A percentile compares a stretch with the other conserved stretches of the same genome.
These are phyloP conservation scores for Microsporum audouinii DNA, from an alignment of 2,329 filamentous ascomycete genomes.

Conservation along the genomic window DNA sequence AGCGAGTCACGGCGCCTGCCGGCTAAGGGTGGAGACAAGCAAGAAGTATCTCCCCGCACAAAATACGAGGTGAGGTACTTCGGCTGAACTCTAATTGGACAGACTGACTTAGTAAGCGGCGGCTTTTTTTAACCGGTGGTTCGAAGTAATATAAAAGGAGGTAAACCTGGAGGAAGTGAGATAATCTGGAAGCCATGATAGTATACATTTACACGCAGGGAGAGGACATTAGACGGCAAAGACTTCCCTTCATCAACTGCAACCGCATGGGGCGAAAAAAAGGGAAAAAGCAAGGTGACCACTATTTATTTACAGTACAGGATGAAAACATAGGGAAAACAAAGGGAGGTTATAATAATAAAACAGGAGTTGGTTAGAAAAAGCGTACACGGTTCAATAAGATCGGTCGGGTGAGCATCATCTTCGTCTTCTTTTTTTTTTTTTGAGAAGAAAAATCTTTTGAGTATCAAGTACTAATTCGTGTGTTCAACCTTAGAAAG, in stretches of 20 bases:
- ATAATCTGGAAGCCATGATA: not conserved
- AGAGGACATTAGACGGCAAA: not conserved
- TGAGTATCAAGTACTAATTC: not conserved
- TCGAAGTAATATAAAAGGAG: not conserved
- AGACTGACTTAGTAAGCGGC: not conserved
- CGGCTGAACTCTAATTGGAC: not conserved
- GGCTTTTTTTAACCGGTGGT: not conserved
- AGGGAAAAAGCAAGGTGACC: not conserved
- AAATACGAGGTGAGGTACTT: not conserved
- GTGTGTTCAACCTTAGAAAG: not conserved
- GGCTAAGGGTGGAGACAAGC: not conserved
- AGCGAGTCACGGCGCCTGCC: not conserved
- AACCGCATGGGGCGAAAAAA: not conserved
- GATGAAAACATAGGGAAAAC: not conserved
- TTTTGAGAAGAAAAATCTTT: not conserved
- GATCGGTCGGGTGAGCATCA: not conserved
- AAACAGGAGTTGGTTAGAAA: not conserved
- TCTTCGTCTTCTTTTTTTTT: not conserved
- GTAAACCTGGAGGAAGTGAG: not conserved
- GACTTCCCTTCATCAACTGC: not conserved
- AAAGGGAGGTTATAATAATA: not conserved
- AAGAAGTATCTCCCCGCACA: not conserved
- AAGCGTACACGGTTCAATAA: not conserved
- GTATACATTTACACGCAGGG: not conserved
- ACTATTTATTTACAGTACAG: conserved; percentile 3